A percentile compares a stretch with the other conserved stretches of the same genome.
These are phyloP conservation scores for Exserohilum turcica DNA, from an alignment of 2,329 filamentous ascomycete genomes.

Conservation along the genomic window DNA sequence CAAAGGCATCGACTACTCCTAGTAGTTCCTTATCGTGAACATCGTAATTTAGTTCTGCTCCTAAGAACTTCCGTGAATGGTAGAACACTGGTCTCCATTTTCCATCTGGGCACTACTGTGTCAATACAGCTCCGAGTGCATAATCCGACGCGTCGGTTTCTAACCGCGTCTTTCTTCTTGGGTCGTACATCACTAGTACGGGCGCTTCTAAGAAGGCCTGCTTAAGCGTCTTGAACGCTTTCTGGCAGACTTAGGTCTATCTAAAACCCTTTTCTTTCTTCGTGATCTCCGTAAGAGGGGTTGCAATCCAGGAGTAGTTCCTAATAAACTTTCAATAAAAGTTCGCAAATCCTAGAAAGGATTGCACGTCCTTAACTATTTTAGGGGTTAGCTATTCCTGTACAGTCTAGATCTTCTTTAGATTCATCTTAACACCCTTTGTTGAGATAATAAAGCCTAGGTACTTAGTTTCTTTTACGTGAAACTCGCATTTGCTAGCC, in stretches of 20 bases:
- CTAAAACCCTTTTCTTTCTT: background rate
- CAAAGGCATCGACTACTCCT: too few species aligned
- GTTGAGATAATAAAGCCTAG: conserved; percentile 36
- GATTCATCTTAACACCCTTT: too few species aligned
- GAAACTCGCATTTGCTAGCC: conserved; percentile 40
- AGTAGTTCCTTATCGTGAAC: too few species aligned
- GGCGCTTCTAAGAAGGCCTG: too few species aligned
- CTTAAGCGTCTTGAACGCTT: background rate
- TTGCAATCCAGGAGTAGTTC: background rate
- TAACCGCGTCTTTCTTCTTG: background rate
- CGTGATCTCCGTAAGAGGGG: too few species aligned
- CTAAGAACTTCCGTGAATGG: conserved; percentile 26
- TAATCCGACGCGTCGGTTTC: conserved; percentile 2
- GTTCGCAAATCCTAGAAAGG: background rate
- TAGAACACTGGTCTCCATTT: conserved; percentile 25
- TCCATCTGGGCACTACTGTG: background rate
- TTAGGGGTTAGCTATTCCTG: too few species aligned
- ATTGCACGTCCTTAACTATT: too few species aligned
- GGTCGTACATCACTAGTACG: too few species aligned
- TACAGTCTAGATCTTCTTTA: too few species aligned
- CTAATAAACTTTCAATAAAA: conserved; percentile 1
- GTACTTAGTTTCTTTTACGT: conserved; percentile 34
- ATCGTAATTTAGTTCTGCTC: conserved; percentile 4
- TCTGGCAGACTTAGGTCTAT: background rate
- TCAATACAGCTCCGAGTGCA: background rate